A percentile compares a stretch with the other conserved stretches of the same genome.
These are phyloP conservation scores for Phlebiopsis flavidoalba DNA, from an alignment of 768 basidiomycete species.

Conservation along the genomic window DNA sequence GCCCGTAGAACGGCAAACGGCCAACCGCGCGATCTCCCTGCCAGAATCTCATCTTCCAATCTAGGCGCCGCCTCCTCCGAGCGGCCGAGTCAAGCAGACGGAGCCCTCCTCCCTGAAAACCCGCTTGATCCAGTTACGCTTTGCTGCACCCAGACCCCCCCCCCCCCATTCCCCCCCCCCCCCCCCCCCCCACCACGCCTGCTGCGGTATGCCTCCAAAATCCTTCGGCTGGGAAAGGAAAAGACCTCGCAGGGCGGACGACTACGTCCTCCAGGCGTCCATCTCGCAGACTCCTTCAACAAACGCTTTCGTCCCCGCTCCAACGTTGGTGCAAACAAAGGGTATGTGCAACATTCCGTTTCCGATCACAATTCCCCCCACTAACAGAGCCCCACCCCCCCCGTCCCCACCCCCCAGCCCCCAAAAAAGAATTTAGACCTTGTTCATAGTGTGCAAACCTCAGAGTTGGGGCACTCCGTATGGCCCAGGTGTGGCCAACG, in stretches of 20 bases:
- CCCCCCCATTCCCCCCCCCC: too few relatives aligned
- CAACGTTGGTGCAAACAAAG: conserved; percentile 83
- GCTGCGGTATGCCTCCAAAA: conserved; percentile 59
- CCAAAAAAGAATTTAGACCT: too few relatives aligned
- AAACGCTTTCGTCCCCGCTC: conserved; percentile 79
- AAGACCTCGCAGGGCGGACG: conserved; percentile 61
- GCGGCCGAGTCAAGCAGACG: background rate
- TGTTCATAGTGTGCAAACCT: conserved; percentile 4
- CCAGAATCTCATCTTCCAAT: background rate
- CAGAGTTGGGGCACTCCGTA: too few relatives aligned
- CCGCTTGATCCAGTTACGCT: background rate
- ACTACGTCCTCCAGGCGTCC: conserved; percentile 85
- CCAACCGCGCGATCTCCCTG: background rate
- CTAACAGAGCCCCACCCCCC: conserved; percentile 1
- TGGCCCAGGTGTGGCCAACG: too few relatives aligned
- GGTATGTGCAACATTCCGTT: conserved; percentile 45
- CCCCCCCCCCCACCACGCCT: too few relatives aligned
- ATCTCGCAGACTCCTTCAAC: conserved; percentile 96
- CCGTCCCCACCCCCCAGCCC: conserved; percentile 92
- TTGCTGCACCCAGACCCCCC: too few relatives aligned
- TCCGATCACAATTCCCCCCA: background rate
- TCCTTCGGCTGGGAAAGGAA: conserved; percentile 54
- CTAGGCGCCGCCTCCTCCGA: background rate
- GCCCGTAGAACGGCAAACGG: background rate
- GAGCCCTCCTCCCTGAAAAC: background rate